Evolutionary conservation across 2,329 filamentous ascomycete genomes (phyloP).

Genomic region (Onygena corvina): DNA sequence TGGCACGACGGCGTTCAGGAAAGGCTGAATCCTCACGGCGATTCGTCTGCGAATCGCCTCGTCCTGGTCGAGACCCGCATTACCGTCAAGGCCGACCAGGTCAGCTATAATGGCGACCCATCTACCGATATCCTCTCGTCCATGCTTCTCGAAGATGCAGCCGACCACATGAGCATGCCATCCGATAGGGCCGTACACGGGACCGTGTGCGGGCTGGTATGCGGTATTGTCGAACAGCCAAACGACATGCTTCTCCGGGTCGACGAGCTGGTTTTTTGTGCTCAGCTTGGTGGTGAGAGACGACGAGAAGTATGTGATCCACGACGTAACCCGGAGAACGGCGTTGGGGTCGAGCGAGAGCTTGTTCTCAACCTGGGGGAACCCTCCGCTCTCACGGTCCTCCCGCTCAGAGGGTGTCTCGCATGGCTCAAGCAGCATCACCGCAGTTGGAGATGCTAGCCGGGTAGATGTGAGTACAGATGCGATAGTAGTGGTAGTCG

Average conservation of each 20-base stretch:
- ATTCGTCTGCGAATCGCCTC: conserved; percentile 56
- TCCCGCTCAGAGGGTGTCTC: conserved; percentile 13
- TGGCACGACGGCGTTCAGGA: conserved; percentile 63
- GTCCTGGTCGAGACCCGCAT: conserved; percentile 34
- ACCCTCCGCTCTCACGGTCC: conserved; percentile 12
- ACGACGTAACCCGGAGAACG: conserved; percentile 7
- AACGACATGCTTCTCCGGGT: conserved; percentile 55
- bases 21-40: conserved; percentile 47
- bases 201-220: conserved; percentile 39
- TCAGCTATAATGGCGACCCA: conserved; percentile 59
- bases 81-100: conserved; percentile 53
- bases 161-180: conserved; percentile 80
- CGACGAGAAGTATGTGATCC: conserved; percentile 14
- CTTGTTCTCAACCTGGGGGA: conserved; percentile 14
- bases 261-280: conserved; percentile 49
- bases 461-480: too few species aligned
- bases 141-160: conserved; percentile 64
- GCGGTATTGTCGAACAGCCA: conserved; percentile 91
- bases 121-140: conserved; percentile 54
- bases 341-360: conserved; percentile 9
- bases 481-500: neutral
- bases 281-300: conserved; percentile 36
- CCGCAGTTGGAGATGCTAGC: neutral
- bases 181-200: conserved; percentile 21
- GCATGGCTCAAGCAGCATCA: neutral